These are phyloP conservation scores for Pugionium dolabratum DNA, from an alignment of 345 rosid species.

Conservation along the genomic window DNA sequence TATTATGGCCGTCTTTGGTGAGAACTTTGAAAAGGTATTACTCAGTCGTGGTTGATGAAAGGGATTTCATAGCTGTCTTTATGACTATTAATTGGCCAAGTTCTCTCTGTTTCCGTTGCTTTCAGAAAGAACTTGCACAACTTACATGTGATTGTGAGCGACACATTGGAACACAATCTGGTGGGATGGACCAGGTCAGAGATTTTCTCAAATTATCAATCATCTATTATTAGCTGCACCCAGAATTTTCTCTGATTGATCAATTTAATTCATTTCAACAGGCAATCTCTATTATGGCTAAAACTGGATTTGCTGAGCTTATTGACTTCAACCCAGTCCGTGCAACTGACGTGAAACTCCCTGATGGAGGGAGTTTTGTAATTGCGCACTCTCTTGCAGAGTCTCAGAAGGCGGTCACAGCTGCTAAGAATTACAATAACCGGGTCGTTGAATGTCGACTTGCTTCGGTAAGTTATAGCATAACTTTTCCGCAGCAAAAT, in stretches of 20 bases:
- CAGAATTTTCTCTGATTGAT: background rate
- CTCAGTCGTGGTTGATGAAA: background rate
- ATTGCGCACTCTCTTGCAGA: constrained; percentile 95
- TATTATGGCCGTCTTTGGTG: constrained; percentile 78
- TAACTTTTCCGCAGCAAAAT: background rate
- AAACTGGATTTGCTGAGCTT: constrained; percentile 95
- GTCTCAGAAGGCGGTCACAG: constrained; percentile 96
- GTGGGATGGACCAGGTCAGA: constrained; percentile 98
- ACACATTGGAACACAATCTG: constrained; percentile 96
- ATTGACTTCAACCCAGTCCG: constrained; percentile 97
- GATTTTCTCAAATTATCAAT: background rate
- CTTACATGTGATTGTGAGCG: constrained; percentile 93
- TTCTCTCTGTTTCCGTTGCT: constrained; percentile 5
- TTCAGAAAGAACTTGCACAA: constrained; percentile 96
- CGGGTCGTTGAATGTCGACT: constrained; percentile 96
- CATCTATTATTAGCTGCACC: background rate
- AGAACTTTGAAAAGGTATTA: constrained; percentile 73
- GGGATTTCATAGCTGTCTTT: background rate
- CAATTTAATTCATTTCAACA: constrained; percentile 29
- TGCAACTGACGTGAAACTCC: constrained; percentile 96
- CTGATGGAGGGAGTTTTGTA: constrained; percentile 90
- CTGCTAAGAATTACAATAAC: constrained; percentile 92
- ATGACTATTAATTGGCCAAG: background rate
- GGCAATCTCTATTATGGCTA: constrained; percentile 99
- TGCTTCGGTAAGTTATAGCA: constrained; percentile 69